Evolutionary conservation across 176 grass and related monocot genomes (phyloP), one percentile per base, ranked within the genome.

Genomic region (Aegilops longissima): DNA sequence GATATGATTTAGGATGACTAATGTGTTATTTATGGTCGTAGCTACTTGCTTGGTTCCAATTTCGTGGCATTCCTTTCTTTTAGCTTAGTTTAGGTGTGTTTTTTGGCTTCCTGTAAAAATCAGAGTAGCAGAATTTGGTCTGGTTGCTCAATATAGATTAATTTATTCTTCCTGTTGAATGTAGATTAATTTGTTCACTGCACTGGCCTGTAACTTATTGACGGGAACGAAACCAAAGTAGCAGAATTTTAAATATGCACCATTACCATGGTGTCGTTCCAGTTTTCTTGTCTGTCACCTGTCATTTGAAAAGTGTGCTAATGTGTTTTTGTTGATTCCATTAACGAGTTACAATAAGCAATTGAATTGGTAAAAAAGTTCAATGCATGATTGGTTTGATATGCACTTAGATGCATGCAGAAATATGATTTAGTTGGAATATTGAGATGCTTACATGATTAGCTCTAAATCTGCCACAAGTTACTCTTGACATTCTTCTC

Each of bases 401-500:
- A 2, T 69, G 38, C 66, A 27, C 39, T 79, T 40, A 69, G 42
- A 65, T 73, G n/a, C 73, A 40, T 88, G 63, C 36, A 82, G 88
- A 74, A 78, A 81, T 73, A 74, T 85, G 52, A 24, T 73, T 81
- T 90, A 88, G 73, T 84, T 90, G 65, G 81, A 89, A 79, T 86
- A 87, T 64, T 86, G 80, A 88, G 90, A 85, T 89, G 76, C 75
- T 92, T 90, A 86, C 76, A 79, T 96, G 85, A 87, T 93, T 92
- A 91, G 92, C 82, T 93, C 89, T 92, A 88, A 95, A 93, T 81
- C 75, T 95, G 95, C 89, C 92, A 85, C 91, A 95, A 81, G 88
- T 98, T 98, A 95, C 95, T 94, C 95, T 94, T 99, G 97, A 94
- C 94, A 96, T 99, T 99, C 84, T 95, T 92, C 90, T 99, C 94